A percentile compares a stretch with the other conserved stretches of the same genome.
phyloP scores from a whole-genome alignment of 2,329 filamentous ascomycete species.

The Xenosphaeropsis pyriputrescens region DNA sequence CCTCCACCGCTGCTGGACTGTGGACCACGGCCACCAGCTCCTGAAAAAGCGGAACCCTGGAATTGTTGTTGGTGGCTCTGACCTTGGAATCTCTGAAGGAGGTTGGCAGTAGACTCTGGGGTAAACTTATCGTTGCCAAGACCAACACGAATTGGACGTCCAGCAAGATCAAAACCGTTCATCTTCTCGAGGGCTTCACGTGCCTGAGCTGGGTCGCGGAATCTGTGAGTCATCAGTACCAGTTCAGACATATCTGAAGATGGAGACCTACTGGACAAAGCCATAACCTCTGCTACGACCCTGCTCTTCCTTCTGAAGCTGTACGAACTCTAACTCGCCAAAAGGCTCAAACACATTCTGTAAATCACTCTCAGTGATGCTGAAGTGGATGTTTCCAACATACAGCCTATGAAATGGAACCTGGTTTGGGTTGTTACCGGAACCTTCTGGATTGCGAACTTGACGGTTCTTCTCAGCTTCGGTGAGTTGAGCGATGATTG shows the following conservation, averaged over 20 bases:
- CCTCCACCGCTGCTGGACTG: slow-evolving; percentile 57
- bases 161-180: slow-evolving; percentile 97
- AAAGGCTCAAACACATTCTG: slow-evolving; percentile 96
- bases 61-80: slow-evolving; percentile 56
- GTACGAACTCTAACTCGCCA: slow-evolving; percentile 93
- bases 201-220: slow-evolving; percentile 78
- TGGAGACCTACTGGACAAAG: slow-evolving; percentile 75
- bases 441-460: slow-evolving; percentile 64
- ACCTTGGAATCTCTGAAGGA: slow-evolving; percentile 82
- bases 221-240: slow-evolving; percentile 34
- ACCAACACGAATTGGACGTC: slow-evolving; percentile 93
- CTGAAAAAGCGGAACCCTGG: slow-evolving; percentile 85
- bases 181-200: slow-evolving; percentile 95
- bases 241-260: neutral
- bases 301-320: slow-evolving; percentile 90
- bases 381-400: slow-evolving; percentile 99
- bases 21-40: slow-evolving; percentile 72
- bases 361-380: slow-evolving; percentile 90
- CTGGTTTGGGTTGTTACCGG: slow-evolving; percentile 57
- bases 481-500: slow-evolving; percentile 94
- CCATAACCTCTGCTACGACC: slow-evolving; percentile 89
- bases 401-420: slow-evolving; percentile 96
- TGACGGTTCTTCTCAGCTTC: slow-evolving; percentile 99
- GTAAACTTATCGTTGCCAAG: slow-evolving; percentile 99
- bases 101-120: slow-evolving; percentile 85